These are phyloP conservation scores for Monosporascus sp. DNA, from an alignment of 2,329 filamentous ascomycete genomes.

Conservation along the genomic window DNA sequence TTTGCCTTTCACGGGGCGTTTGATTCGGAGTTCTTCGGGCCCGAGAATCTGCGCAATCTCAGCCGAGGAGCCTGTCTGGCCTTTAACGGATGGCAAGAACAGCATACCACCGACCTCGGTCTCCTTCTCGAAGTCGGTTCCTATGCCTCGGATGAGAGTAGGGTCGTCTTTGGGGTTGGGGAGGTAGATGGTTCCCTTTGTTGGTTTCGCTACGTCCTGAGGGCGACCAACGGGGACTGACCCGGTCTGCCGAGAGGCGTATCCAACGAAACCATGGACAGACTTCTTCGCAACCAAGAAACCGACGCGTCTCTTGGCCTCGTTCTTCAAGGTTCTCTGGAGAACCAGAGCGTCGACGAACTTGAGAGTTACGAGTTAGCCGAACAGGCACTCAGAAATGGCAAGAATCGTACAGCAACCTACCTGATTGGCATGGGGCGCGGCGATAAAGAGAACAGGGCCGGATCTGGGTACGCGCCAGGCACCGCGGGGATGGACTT, in stretches of 20 bases:
- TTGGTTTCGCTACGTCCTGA: conserved; percentile 80
- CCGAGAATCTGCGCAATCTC: conserved; percentile 79
- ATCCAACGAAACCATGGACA: conserved; percentile 88
- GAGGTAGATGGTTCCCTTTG: conserved; percentile 75
- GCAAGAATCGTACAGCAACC: conserved; percentile 13
- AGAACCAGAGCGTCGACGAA: conserved; percentile 95
- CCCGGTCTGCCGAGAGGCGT: conserved; percentile 76
- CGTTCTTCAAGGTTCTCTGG: conserved; percentile 81
- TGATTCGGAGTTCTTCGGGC: conserved; percentile 75
- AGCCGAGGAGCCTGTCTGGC: conserved; percentile 67
- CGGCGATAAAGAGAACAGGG: conserved; percentile 90
- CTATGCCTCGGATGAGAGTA: conserved; percentile 70
- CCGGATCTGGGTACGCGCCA: conserved; percentile 90
- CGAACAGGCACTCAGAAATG: not conserved
- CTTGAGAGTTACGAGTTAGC: conserved; percentile 34
- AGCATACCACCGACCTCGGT: conserved; percentile 77
- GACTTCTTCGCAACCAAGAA: conserved; percentile 95
- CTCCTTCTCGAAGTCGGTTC: conserved; percentile 74
- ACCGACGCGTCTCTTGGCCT: conserved; percentile 82
- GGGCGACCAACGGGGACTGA: conserved; percentile 91
- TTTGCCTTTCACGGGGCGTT: conserved; percentile 78
- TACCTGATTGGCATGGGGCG: conserved; percentile 93
- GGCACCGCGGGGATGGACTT: conserved; percentile 88
- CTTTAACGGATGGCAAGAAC: conserved; percentile 79
- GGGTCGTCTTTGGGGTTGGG: conserved; percentile 84